Evolutionary conservation across 257 asterid species (phyloP), one percentile per base, ranked within the genome.

Genomic region (Solanum sitiens): DNA sequence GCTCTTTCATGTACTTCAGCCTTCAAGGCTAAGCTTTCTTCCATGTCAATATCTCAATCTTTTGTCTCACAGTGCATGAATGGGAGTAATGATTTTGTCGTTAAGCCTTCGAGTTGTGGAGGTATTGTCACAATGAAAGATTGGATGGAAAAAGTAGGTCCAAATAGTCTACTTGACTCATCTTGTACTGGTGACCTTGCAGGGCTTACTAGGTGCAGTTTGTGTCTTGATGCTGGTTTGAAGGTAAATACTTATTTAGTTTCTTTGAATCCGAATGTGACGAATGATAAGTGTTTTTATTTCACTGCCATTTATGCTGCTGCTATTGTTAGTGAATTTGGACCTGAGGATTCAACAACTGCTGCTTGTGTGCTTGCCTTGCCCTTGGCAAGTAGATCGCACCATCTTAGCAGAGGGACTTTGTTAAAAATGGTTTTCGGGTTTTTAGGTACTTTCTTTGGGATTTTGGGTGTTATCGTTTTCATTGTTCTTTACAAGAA

Each of bases 201-300:
- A 8, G 92, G 91, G 53, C 70, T 93, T 5, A 89, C 95, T 0
- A 89, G 88, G 70, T 94, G 96, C 88, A 84, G 94, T 70, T 72
- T 88, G 83, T 94, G 96, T 35, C 7, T 92, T 25, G 96, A 94
- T n/a, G 95, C 95, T 2, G 96, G 95, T 7, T 76, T 91, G 86
- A 89, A 53, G 91, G 90, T 90, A 79, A 94, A 88, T 76, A 88
- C 94, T 7, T 74, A 87, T 74, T 87, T 94, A 20, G 93, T 89
- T 42, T 89, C 96, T 25, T 80, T 82, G 35, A 74, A 92, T 71
- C 94, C 91, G 16, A 93, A 92, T 82, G 88, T 92, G 45, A 91
- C 95, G 4, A 85, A 20, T 44, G 37, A 9, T 1, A 90, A 88
- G 77, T 94, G 96, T 85, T 94, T 93, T 85, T 93, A 76, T 87